A percentile compares a stretch with the other conserved stretches of the same genome.
These are phyloP conservation scores for Eucalyptus cloeziana DNA, from an alignment of 345 rosid species.

Conservation along the genomic window DNA sequence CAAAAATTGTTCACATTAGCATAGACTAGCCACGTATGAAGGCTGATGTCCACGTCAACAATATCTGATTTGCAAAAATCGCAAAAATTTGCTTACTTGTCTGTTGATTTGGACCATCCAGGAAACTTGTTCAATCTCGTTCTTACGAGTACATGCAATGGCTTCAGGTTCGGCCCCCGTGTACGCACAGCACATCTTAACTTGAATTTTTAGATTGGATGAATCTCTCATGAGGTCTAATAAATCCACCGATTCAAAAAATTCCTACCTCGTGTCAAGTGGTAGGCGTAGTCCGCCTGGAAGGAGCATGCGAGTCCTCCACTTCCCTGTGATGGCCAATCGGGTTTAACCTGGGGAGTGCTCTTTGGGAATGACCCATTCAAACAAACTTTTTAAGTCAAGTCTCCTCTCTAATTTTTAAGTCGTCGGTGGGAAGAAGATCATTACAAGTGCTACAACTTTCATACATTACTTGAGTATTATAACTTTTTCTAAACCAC, in stretches of 20 bases:
- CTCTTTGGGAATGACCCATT: not conserved
- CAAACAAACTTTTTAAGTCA: not conserved
- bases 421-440: rapidly evolving
- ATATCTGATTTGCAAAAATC: too few species aligned
- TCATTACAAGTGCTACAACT: not conserved
- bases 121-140: not conserved
- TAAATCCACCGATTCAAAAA: not conserved
- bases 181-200: not conserved
- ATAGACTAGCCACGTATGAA: not conserved
- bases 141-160: rapidly evolving
- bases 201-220: not conserved
- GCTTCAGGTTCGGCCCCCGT: not conserved
- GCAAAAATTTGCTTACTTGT: not conserved
- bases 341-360: not conserved
- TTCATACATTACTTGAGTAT: too few species aligned
- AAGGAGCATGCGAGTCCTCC: not conserved
- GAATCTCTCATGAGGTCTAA: not conserved
- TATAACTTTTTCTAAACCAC: not conserved
- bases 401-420: not conserved
- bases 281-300: not conserved
- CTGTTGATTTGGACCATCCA: not conserved
- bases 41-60: not conserved
- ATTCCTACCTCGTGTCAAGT: not conserved
- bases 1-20: too few species aligned
- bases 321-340: not conserved